Conservation (phyloP, 2,329 filamentous ascomycete species). For the Metarhizium guizhouense region DNA sequence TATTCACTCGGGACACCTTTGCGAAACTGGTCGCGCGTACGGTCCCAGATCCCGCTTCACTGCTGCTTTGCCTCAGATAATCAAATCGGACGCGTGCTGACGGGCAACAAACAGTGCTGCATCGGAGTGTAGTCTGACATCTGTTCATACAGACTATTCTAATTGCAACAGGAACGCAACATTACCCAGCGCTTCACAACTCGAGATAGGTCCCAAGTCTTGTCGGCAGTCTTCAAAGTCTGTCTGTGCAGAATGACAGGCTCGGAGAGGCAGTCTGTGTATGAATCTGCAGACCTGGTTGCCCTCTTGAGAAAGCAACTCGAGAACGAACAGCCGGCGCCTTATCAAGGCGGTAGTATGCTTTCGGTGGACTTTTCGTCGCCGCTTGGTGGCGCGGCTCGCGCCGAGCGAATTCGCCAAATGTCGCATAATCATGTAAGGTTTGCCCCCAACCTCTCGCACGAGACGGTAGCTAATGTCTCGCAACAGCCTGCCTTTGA, state of each 20-base stretch:
- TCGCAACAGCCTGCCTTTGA: slow-evolving; percentile 23
- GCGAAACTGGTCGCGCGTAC: not conserved
- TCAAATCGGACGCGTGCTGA: not conserved
- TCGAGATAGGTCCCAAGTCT: not conserved
- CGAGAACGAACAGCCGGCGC: not conserved
- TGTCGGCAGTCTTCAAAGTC: not conserved
- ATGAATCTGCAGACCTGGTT: not conserved
- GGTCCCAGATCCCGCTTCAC: not conserved
- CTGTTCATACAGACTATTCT: not conserved
- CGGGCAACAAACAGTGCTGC: not conserved
- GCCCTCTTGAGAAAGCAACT: not conserved
- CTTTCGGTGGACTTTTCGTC: slow-evolving; percentile 30
- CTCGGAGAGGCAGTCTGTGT: not conserved
- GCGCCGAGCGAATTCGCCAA: slow-evolving; percentile 26
- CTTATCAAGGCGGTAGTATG: slow-evolving; percentile 14
- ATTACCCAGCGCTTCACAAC: not conserved
- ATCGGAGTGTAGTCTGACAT: not conserved
- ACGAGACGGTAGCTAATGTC: not conserved
- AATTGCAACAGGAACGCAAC: not conserved
- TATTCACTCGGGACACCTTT: not conserved
- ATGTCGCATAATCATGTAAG: slow-evolving; percentile 29
- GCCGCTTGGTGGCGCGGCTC: slow-evolving; percentile 26
- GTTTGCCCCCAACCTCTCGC: slow-evolving; percentile 8
- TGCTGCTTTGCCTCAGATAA: not conserved
- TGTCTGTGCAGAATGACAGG: not conserved